These are phyloP conservation scores for Fusarium sp. DNA, from an alignment of 2,329 filamentous ascomycete species.

Conservation along the genomic window DNA sequence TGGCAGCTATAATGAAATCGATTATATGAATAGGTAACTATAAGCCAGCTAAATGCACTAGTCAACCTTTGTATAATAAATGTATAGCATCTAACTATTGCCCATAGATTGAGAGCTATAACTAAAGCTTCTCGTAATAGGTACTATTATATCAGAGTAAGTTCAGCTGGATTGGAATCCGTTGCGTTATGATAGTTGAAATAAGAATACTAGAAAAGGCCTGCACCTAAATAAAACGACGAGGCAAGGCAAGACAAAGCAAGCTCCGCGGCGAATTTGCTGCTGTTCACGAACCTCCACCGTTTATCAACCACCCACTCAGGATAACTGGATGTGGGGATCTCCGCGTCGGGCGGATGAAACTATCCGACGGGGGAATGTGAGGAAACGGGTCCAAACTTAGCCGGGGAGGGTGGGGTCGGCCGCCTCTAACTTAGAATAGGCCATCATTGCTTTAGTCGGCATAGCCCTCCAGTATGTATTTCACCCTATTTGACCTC, in stretches of 20 bases:
- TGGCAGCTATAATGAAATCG: neutral
- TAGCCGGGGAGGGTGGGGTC: neutral
- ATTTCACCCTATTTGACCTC: neutral
- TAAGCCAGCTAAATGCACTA: neutral
- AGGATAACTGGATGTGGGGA: neutral
- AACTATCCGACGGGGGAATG: neutral
- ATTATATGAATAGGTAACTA: neutral
- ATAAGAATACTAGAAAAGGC: neutral
- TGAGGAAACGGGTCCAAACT: neutral
- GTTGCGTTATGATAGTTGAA: neutral
- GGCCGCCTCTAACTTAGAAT: neutral
- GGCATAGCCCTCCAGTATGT: neutral
- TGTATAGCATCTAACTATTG: neutral
- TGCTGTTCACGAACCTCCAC: neutral
- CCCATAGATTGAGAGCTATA: neutral
- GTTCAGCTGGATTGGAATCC: neutral
- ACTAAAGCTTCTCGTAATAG: neutral
- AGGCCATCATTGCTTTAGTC: too few relatives aligned
- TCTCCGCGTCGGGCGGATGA: neutral
- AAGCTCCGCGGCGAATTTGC: neutral
- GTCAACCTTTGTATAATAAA: neutral
- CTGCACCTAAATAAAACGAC: neutral
- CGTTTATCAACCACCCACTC: neutral
- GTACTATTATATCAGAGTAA: neutral
- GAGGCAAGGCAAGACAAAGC: neutral